A percentile compares a stretch with the other conserved stretches of the same genome.
These are phyloP conservation scores for Ormosia emarginata DNA, from an alignment of 306 rosid species.

Conservation along the genomic window DNA sequence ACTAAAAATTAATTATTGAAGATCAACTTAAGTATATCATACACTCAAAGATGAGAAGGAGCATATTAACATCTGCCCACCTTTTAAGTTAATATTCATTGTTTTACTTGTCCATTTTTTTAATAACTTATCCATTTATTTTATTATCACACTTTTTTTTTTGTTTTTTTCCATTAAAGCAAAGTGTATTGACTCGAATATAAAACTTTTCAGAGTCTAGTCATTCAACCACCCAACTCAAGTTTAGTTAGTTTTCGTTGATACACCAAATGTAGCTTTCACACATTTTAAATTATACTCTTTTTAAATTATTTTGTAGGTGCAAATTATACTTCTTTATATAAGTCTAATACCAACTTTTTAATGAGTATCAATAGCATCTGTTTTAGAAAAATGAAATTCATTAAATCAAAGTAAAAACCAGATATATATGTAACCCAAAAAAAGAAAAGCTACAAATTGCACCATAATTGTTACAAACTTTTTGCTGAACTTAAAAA, in stretches of 20 bases:
- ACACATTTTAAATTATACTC: background rate
- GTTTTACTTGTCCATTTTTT: no score
- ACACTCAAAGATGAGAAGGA: no score
- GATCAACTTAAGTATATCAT: no score
- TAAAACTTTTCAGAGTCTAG: background rate
- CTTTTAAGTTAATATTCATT: no score
- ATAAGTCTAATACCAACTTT: no score
- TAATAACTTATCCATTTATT: no score
- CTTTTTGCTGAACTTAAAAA: background rate
- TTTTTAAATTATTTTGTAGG: background rate
- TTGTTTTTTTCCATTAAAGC: background rate
- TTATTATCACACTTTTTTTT: no score
- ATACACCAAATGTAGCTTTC: background rate
- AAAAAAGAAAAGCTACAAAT: background rate
- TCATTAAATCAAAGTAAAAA: background rate
- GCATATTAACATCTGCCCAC: no score
- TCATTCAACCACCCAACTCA: background rate
- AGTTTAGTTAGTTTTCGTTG: background rate
- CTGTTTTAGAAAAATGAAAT: background rate
- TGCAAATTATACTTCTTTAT: background rate
- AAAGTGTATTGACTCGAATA: background rate
- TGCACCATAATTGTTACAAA: background rate
- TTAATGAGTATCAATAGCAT: background rate
- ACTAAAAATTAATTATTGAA: no score
- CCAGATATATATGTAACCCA: background rate